Base-by-base conservation (phyloP, 805 yeast species). In the Candida morakotiae region DNA sequence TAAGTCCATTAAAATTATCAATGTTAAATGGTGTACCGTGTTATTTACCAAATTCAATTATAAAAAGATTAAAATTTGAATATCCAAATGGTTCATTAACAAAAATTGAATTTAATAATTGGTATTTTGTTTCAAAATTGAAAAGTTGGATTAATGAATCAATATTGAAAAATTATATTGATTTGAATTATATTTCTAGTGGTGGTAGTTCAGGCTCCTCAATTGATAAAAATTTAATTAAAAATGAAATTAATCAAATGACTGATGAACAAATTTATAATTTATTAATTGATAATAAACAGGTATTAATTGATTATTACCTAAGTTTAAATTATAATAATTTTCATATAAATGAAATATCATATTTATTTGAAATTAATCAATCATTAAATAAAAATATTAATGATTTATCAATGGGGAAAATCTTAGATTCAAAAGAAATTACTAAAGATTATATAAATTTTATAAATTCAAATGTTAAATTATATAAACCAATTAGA, bases 1-100 rank as follows among this genome's bases (percentile, higher is more conserved):
- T 81, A 14, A 64, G 76, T 9, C 86, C 86, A 3, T 53, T 83
- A 41, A 53, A 65, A 19, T 53, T 69, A 28, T 67, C 84, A 0
- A 53, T 64, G 44, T 72, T 75, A 48, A 87, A 81, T 46, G 82
- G 83, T 2, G 74, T 49, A 4, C 61, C 61, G 18, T 46, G 50
- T 11, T 56, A 44, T 27, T 38, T 55, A 11, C 60, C 62, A 11
- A 48, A 53, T 35, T 48, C 47, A 26, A 50, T 56, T 35, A 35
- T 46, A 9, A 51, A 45, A 8, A 43, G 57, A 30, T 46, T 58
- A 34, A 29, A 38, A 7, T 45, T 42, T 37, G 51, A 49, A 30
- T 49, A 49, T 27, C 51, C 51, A 6, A 29, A 38, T 14, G 57
- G 57, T 11, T 20, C 37, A 23, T 44, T 55, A 37, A 46, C 49